Evolutionary conservation across 73 alveolate species (phyloP).

Genomic region (Paramecium biaurelia): DNA sequence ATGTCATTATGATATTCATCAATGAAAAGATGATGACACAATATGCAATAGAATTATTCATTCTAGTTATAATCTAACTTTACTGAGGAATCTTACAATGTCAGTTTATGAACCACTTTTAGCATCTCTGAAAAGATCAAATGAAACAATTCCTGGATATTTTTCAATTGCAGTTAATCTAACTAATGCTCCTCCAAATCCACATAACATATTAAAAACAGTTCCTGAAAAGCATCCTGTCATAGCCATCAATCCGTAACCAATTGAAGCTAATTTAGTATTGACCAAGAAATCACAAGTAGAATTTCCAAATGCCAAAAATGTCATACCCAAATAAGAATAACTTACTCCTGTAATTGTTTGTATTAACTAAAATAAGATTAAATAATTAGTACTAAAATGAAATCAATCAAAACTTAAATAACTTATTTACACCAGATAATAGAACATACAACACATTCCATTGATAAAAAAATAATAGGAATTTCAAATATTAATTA

Average conservation of each 20-base stretch:
- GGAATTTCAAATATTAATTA: slow-evolving; percentile 13
- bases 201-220: slow-evolving; percentile 35
- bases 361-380: slow-evolving; percentile 22
- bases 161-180: background rate
- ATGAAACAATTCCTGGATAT: background rate
- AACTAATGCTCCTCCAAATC: slow-evolving; percentile 61
- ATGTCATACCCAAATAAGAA: slow-evolving; percentile 59
- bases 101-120: background rate
- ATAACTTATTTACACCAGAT: slow-evolving; percentile 30
- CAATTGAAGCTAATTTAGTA: slow-evolving; percentile 54
- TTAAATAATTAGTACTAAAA: background rate
- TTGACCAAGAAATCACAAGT: slow-evolving; percentile 54
- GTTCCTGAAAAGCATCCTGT: slow-evolving; percentile 61
- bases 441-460: slow-evolving; percentile 1
- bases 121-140: background rate
- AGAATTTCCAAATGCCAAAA: slow-evolving; percentile 61
- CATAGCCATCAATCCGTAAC: slow-evolving; percentile 64
- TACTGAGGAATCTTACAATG: background rate
- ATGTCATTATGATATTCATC: slow-evolving; percentile 35
- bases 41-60: slow-evolving; percentile 46
- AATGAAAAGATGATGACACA: background rate
- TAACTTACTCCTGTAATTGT: slow-evolving; percentile 29
- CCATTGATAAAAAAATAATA: background rate
- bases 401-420: slow-evolving; percentile 10
- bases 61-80: background rate